A percentile compares a stretch with the other conserved stretches of the same genome.
phyloP scores from a whole-genome alignment of 768 basidiomycete genomes.

The Hericium coralloides region DNA sequence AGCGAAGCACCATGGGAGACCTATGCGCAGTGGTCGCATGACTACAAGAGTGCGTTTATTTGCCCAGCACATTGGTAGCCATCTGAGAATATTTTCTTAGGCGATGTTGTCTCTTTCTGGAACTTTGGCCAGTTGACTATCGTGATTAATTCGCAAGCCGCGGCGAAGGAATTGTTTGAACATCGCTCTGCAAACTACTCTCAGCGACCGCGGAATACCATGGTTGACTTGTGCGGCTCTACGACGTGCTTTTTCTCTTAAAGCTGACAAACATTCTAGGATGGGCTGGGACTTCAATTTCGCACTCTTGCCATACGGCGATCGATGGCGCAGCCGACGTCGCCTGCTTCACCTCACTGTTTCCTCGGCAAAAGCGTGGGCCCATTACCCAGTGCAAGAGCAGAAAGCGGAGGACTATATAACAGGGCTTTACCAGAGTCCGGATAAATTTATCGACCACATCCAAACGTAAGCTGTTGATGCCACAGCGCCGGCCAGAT shows the following conservation, averaged over 20 bases:
- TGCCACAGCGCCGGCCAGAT: not conserved
- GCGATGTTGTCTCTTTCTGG: no score
- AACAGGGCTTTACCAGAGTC: not conserved
- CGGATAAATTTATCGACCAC: not conserved
- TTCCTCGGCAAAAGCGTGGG: not conserved
- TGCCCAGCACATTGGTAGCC: no score
- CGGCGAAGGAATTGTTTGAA: no score
- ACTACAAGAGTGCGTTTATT: not conserved
- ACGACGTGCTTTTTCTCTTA: not conserved
- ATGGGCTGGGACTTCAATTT: not conserved
- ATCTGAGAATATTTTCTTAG: no score
- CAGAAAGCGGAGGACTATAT: not conserved
- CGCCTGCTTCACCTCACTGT: not conserved
- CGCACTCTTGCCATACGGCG: not conserved
- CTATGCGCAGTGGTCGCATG: not conserved
- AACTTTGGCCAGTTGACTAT: no score
- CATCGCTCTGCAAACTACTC: not conserved
- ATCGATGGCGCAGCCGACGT: not conserved
- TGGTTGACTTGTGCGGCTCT: not conserved
- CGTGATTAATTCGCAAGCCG: no score
- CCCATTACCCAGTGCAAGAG: not conserved
- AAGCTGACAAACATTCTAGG: not conserved
- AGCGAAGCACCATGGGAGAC: not conserved
- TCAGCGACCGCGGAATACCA: not conserved
- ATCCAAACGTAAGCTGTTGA: not conserved